Evolutionary conservation across 2,329 filamentous ascomycete genomes (phyloP).

Genomic region (Colletotrichum neosansevieriae): DNA sequence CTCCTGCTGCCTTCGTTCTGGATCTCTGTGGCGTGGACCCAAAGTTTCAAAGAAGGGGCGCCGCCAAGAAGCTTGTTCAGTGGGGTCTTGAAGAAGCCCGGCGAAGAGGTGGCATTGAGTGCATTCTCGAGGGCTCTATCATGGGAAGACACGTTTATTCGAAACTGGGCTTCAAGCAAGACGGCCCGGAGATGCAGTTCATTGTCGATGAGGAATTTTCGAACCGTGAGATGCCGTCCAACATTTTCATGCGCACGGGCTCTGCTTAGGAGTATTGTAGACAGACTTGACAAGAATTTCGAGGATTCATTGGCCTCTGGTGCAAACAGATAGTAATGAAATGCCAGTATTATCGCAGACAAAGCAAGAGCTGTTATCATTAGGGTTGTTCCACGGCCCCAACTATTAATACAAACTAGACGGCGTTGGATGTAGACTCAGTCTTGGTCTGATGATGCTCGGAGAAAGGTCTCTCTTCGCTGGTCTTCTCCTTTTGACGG

Average conservation of each 20-base stretch:
- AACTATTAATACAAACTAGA: background rate
- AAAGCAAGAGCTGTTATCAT: no score
- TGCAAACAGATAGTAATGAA: no score
- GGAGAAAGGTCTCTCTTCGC: constrained; percentile 27
- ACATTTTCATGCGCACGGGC: constrained; percentile 61
- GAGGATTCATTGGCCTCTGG: no score
- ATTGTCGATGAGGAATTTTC: constrained; percentile 59
- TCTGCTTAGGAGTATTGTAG: background rate
- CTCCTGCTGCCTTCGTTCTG: constrained; percentile 62
- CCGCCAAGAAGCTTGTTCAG: constrained; percentile 58
- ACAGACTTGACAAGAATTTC: no score
- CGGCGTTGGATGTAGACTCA: constrained; percentile 8
- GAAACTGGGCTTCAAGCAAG: constrained; percentile 59
- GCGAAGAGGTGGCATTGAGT: constrained; percentile 55
- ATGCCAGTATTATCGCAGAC: no score
- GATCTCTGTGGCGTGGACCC: constrained; percentile 66
- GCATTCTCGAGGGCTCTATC: constrained; percentile 58
- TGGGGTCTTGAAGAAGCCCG: constrained; percentile 61
- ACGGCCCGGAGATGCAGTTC: constrained; percentile 57
- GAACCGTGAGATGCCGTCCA: constrained; percentile 52
- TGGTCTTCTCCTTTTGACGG: constrained; percentile 25
- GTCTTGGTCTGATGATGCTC: constrained; percentile 27
- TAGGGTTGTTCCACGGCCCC: no score
- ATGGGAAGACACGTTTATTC: constrained; percentile 62
- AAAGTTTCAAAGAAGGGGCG: constrained; percentile 62